phyloP scores from a whole-genome alignment of 2,329 filamentous ascomycete genomes.

The Fusarium protoensiforme region DNA sequence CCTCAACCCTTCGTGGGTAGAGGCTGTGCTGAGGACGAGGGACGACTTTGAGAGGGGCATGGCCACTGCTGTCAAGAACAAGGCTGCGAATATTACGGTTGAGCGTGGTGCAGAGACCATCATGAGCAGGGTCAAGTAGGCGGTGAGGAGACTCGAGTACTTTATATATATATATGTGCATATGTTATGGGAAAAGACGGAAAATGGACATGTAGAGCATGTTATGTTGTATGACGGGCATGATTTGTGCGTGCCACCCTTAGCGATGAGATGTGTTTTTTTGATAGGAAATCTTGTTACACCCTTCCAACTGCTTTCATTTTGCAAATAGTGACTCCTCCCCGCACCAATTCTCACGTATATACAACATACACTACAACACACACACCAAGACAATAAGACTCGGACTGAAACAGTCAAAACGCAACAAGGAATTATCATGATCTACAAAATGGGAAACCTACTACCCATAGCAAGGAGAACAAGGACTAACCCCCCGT shows the following conservation, averaged over 20 bases:
- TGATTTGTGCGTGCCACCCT: slow-evolving; percentile 30
- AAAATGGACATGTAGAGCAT: neutral
- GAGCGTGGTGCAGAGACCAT: slow-evolving; percentile 88
- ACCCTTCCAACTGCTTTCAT: slow-evolving; percentile 9
- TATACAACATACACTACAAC: neutral
- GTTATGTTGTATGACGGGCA: slow-evolving; percentile 31
- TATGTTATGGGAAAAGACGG: slow-evolving; percentile 4
- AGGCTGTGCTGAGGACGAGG: slow-evolving; percentile 84
- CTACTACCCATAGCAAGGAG: neutral
- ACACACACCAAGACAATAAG: neutral
- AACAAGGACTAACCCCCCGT: neutral
- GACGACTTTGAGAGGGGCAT: slow-evolving; percentile 95
- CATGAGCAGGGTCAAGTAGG: slow-evolving; percentile 88
- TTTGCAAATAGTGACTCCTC: neutral
- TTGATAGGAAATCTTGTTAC: slow-evolving; percentile 13
- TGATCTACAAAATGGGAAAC: slow-evolving; percentile 25
- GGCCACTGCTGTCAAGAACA: slow-evolving; percentile 87
- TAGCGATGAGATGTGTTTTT: slow-evolving; percentile 33
- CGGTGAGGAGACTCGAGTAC: slow-evolving; percentile 5
- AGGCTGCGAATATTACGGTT: slow-evolving; percentile 86
- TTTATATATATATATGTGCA: neutral
- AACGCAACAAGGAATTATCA: slow-evolving; percentile 23
- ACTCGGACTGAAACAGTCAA: slow-evolving; percentile 1
- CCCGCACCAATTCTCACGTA: neutral
- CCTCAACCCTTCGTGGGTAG: slow-evolving; percentile 93